Conservation (phyloP, 1,284 basidiomycete species). For the Heterobasidion parviporum region DNA sequence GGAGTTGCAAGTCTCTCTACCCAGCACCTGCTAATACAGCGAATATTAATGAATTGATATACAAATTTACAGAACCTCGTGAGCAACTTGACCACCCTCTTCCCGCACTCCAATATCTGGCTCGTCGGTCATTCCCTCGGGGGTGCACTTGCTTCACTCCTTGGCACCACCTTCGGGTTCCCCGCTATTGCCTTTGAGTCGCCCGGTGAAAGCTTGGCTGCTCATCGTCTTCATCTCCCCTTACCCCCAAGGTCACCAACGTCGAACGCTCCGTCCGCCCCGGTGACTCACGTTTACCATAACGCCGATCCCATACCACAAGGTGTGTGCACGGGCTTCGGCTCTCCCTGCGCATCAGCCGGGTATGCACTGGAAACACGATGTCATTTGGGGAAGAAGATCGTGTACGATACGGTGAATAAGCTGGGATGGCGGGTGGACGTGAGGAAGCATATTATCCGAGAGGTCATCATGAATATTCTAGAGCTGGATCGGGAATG, state of each 20-base stretch:
- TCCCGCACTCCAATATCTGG: constrained; percentile 87
- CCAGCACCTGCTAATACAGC: not conserved
- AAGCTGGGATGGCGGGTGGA: constrained; percentile 79
- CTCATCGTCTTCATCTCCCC: constrained; percentile 79
- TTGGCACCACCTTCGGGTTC: constrained; percentile 90
- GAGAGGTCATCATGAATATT: constrained; percentile 65
- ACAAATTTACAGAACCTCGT: constrained; percentile 50
- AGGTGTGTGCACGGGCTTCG: constrained; percentile 64
- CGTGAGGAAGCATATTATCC: constrained; percentile 74
- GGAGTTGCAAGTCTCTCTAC: constrained; percentile 53
- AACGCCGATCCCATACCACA: constrained; percentile 78
- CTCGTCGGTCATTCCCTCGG: constrained; percentile 87
- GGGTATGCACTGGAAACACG: constrained; percentile 70
- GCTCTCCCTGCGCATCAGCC: constrained; percentile 54
- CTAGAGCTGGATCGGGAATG: constrained; percentile 54
- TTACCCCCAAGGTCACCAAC: constrained; percentile 38
- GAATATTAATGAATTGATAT: not conserved
- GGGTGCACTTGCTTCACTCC: constrained; percentile 79
- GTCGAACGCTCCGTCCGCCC: constrained; percentile 29
- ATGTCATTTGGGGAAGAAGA: constrained; percentile 60
- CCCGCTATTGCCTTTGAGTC: constrained; percentile 91
- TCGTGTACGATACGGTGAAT: constrained; percentile 84
- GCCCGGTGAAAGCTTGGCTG: constrained; percentile 86
- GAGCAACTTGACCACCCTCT: constrained; percentile 74
- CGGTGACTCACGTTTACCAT: constrained; percentile 72